phyloP scores from a whole-genome alignment of 2,329 filamentous ascomycete genomes.

The Nannizziopsis barbatae region DNA sequence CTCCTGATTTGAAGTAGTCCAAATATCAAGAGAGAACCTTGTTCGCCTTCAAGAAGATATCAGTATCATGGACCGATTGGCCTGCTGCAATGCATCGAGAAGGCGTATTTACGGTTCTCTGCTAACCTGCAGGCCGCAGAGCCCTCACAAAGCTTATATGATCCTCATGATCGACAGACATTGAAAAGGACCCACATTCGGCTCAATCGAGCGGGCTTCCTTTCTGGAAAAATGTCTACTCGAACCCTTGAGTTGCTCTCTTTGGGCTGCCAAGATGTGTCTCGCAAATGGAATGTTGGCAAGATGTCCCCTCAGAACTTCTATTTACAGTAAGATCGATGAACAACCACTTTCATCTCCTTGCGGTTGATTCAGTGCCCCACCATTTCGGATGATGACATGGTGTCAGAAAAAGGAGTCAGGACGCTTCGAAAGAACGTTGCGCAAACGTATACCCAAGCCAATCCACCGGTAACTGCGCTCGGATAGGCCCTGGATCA shows the following conservation, averaged over 20 bases:
- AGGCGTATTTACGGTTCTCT: background rate
- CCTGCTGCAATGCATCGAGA: slow-evolving; percentile 1
- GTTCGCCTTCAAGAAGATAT: background rate
- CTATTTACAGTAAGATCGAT: background rate
- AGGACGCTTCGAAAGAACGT: no score
- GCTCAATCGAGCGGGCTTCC: background rate
- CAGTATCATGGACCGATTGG: background rate
- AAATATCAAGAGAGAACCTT: background rate
- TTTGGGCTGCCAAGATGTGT: background rate
- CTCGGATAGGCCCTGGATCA: no score
- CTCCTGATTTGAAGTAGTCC: background rate
- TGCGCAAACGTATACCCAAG: no score
- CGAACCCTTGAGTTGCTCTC: background rate
- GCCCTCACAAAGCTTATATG: slow-evolving; percentile 2
- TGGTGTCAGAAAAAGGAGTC: no score
- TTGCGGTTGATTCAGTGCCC: no score
- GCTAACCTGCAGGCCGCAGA: slow-evolving; percentile 1
- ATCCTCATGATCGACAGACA: slow-evolving; percentile 4
- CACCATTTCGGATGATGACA: no score
- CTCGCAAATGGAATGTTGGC: background rate
- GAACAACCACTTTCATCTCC: no score
- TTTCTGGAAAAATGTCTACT: background rate
- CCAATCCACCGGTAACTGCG: no score
- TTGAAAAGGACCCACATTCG: background rate
- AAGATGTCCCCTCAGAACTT: background rate